Percentiles rank a stretch among this genome's conserved stretches.
Evolutionary conservation across 768 basidiomycete genomes (phyloP).

Genomic region (Boletus huronensis): DNA sequence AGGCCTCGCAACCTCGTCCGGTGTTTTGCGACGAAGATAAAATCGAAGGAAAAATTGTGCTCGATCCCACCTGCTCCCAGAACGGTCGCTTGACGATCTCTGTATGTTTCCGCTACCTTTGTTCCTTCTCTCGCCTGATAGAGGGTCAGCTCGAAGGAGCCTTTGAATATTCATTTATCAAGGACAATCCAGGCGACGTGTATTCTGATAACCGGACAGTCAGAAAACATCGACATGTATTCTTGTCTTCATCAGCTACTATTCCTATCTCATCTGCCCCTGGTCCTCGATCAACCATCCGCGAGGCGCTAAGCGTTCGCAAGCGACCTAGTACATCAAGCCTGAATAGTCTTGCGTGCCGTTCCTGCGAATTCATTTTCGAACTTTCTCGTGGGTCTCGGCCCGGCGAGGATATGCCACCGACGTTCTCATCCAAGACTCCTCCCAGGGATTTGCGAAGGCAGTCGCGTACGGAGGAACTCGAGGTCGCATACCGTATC

Average conservation of each 20-base stretch:
- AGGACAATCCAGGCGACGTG: constrained; percentile 17
- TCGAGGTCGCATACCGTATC: constrained; percentile 53
- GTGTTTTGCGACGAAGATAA: constrained; percentile 62
- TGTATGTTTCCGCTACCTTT: constrained; percentile 32
- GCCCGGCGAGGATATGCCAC: constrained; percentile 58
- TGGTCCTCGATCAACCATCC: constrained; percentile 25
- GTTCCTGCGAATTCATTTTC: constrained; percentile 49
- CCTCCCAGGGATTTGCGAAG: constrained; percentile 27
- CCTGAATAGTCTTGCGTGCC: constrained; percentile 31
- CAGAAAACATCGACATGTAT: constrained; percentile 41
- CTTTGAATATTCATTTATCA: constrained; percentile 44
- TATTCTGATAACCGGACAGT: constrained; percentile 18
- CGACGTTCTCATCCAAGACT: constrained; percentile 47
- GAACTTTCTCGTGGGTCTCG: constrained; percentile 53
- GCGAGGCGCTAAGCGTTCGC: constrained; percentile 38
- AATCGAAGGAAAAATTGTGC: constrained; percentile 55
- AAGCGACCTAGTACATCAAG: constrained; percentile 45
- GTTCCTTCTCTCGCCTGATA: constrained; percentile 1
- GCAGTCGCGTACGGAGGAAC: constrained; percentile 31
- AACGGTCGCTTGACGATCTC: constrained; percentile 57
- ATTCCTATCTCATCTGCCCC: constrained; percentile 36
- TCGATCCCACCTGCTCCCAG: constrained; percentile 49
- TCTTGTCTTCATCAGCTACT: constrained; percentile 45
- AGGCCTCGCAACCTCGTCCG: constrained; percentile 32
- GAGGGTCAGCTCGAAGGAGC: constrained; percentile 55